Evolutionary conservation across 2,329 filamentous ascomycete species (phyloP).

Genomic region (Fusarium falciforme): DNA sequence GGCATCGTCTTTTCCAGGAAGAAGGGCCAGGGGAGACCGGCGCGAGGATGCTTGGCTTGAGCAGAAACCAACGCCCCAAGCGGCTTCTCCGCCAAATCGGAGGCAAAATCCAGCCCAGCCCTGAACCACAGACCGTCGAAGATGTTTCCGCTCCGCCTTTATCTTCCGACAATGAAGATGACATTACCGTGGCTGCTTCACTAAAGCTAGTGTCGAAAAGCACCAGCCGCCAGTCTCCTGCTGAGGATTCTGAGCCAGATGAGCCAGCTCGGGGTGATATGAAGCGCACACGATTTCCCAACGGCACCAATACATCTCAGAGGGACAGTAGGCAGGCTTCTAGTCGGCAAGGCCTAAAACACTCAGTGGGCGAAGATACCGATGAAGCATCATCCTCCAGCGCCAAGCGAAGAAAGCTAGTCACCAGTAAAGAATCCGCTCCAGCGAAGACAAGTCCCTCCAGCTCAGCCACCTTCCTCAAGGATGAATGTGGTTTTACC

Average conservation of each 20-base stretch:
- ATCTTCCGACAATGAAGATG: conserved; percentile 43
- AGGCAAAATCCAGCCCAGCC: conserved; percentile 10
- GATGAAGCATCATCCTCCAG: conserved; percentile 10
- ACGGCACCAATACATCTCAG: not conserved
- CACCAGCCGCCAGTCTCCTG: not conserved
- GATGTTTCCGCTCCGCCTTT: conserved; percentile 43
- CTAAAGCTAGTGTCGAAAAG: not conserved
- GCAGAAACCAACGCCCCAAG: conserved; percentile 12
- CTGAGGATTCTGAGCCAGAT: conserved; percentile 44
- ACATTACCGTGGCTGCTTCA: conserved; percentile 1
- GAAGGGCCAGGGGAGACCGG: not conserved
- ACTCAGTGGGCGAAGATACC: not conserved
- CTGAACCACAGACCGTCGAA: conserved; percentile 17
- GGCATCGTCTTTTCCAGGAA: not conserved
- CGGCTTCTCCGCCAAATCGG: conserved; percentile 31
- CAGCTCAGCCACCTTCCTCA: conserved; percentile 34
- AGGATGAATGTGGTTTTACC: conserved; percentile 40
- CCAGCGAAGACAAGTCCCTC: not conserved
- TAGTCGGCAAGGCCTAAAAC: conserved; percentile 1
- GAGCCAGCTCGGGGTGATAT: conserved; percentile 46
- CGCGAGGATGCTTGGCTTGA: conserved; percentile 38
- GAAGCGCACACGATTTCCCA: conserved; percentile 47
- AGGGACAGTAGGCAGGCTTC: conserved; percentile 9
- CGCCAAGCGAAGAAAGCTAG: conserved; percentile 31
- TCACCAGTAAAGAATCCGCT: not conserved